Conservation (phyloP, 306 rosid species). For the Geum urbanum region DNA sequence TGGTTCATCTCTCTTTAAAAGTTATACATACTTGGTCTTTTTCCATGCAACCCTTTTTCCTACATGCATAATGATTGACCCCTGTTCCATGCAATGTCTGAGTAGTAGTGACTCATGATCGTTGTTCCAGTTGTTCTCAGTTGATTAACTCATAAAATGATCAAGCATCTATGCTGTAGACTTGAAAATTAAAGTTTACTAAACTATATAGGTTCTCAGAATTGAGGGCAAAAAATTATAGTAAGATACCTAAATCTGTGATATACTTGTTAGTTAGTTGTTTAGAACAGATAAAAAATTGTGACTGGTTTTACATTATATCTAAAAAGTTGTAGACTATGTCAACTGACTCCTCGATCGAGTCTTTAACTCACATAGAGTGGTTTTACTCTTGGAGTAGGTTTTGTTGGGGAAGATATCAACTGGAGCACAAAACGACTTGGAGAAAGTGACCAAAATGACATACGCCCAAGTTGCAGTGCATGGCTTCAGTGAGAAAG, state of each 20-base stretch:
- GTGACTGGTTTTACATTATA: constrained; percentile 11
- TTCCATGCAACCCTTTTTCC: not conserved
- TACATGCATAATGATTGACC: not conserved
- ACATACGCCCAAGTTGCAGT: constrained; percentile 41
- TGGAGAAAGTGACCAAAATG: constrained; percentile 49
- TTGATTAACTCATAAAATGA: not conserved
- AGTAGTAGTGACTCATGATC: not conserved
- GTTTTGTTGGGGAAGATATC: constrained; percentile 42
- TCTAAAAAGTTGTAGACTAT: not conserved
- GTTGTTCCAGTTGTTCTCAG: constrained; percentile 2
- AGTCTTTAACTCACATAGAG: not conserved
- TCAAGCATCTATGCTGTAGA: not conserved
- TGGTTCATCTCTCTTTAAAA: too few species aligned
- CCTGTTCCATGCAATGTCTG: not conserved
- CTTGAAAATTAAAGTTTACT: not conserved
- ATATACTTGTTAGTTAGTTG: not conserved
- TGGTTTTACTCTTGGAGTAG: constrained; percentile 18
- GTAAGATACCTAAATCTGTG: constrained; percentile 1
- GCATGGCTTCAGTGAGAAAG: constrained; percentile 40
- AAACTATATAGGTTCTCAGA: not conserved
- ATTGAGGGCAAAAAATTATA: not conserved
- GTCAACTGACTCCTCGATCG: not conserved
- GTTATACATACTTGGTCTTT: too few species aligned
- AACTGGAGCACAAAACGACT: constrained; percentile 42
- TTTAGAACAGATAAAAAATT: not conserved